Evolutionary conservation across 306 rosid genomes (phyloP), one percentile per base, ranked within the genome.

Genomic region (Chamaecrista fasciculata): DNA sequence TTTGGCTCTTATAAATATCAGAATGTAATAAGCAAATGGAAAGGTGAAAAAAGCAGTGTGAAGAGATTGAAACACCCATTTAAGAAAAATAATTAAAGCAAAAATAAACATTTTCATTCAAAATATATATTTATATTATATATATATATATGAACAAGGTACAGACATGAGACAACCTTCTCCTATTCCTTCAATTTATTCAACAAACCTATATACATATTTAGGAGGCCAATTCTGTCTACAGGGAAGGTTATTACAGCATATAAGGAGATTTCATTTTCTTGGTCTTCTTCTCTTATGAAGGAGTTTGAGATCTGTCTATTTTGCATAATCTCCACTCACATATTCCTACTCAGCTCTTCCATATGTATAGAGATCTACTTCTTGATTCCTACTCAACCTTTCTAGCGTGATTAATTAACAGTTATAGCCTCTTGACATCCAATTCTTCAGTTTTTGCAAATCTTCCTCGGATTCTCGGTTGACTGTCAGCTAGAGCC

Each of bases 401-500:
- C 57, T 57, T 43, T 24, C 36, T 4, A 26, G 36, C 36, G 2
- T 19, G 68, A 65, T 46, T 23, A 44, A 66, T 77, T 65, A 15
- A 62, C 62, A 75, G 61, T 75, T 59, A 82, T 78, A 76, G 78
- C 89, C 91, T 84, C 85, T 86, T 89, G 26, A 29, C 63, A 24
- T 83, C 86, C 42, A 62, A 72, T 71, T 95, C 96, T 65, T 89
- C 99, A 4, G 90, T 87, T 77, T 78, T 95, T 2, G 99, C 99
- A 83, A 95, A 95, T 87, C 99, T 85, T 83, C 99, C 99, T 0
- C 99, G 96, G 76, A 95, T 84, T 85, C 99, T 84, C 12, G 97
- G 99, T 63, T 95, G 99, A 75, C 90, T 95, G 81, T 95, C 99
- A 11, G 99, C 99, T 49, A 95, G 91, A 64, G 97, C 99, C 91